Base-by-base conservation (phyloP, 345 rosid species). In the Bretschneidera sinensis region DNA sequence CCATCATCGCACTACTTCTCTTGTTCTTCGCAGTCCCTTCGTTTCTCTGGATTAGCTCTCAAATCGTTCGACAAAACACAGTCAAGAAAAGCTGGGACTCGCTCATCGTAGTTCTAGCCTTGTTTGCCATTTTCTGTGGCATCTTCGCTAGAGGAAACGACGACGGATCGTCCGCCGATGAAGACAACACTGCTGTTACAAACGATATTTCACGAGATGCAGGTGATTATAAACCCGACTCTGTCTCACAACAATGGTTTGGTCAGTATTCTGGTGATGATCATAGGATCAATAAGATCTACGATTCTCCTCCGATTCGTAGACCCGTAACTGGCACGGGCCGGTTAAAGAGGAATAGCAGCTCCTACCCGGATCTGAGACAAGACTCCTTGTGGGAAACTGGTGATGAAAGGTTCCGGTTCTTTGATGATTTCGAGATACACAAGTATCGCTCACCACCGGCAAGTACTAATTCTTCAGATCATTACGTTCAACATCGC, bases 331-430 rank as follows among this genome's bases (percentile, higher is more conserved):
- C 76, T 51, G 71, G 80, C 18, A 17, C 23, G 20, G n/a, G 64
- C 55, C 75, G 82, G 69, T 72, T 91, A 65, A 81, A 75, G 82
- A 83, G 91, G 72, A 88, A 69, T 64, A 78, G 92, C 25, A 84
- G 77, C 69, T 88, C 96, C 20, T 86, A 84, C 63, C 96, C 96
- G 54, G 96, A 91, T 81, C 78, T 88, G 56, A 72, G 81, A 47
- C 68, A 81, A 21, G 89, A 82, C 0, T 68, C 69, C 14, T 53
- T 66, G 28, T 73, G 72, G 72, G 79, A 70, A 57, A 79, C 73
- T 9, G 64, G 33, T 2, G 86, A 69, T 54, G 85, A 80, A 1
- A 79, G 69, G 67, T 83, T 63, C 60, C 86, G 88, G 49, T 86
- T 78, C 69, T 81, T 75, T 57, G 94, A 91, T 47, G 98, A 91